phyloP scores from a whole-genome alignment of 306 rosid genomes.

The Pterocarpus santalinus region DNA sequence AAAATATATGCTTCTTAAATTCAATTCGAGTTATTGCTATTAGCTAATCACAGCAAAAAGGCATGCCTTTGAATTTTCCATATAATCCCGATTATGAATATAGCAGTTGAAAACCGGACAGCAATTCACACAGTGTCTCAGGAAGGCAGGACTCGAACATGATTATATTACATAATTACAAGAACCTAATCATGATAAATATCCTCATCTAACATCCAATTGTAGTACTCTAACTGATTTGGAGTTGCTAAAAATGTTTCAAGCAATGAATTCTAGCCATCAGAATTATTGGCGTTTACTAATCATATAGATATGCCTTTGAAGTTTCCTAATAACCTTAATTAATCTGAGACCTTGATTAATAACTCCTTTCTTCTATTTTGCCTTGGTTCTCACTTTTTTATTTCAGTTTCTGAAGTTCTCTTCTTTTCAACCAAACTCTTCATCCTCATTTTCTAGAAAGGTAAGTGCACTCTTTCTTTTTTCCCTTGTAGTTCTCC shows the following conservation, averaged over 20 bases:
- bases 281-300: not conserved
- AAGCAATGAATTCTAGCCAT: slow-evolving; percentile 2
- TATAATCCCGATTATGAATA: not conserved
- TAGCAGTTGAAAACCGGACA: not conserved
- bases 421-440: no score
- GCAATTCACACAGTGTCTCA: not conserved
- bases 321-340: no score
- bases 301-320: not conserved
- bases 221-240: not conserved
- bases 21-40: not conserved
- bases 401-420: no score
- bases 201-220: not conserved
- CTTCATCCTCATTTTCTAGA: no score
- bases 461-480: no score
- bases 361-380: no score
- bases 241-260: not conserved
- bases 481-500: no score
- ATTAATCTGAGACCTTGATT: no score
- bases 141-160: not conserved
- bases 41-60: no score
- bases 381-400: no score
- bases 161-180: no score
- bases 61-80: no score
- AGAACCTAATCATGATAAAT: not conserved
- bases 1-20: not conserved